These are phyloP conservation scores for Termitomyces heimii DNA, from an alignment of 768 basidiomycete species.

Conservation along the genomic window DNA sequence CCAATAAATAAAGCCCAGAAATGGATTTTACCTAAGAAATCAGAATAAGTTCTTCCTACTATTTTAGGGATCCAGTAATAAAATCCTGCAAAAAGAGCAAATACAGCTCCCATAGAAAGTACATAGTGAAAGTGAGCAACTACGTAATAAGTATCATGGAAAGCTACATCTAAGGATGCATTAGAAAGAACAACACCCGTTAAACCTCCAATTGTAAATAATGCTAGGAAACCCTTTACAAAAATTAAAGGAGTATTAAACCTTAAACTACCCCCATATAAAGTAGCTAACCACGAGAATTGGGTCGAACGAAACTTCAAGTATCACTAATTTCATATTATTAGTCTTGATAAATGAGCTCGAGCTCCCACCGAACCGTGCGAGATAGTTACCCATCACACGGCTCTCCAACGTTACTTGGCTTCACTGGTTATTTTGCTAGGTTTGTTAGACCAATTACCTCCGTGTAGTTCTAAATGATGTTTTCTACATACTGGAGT, in stretches of 20 bases:
- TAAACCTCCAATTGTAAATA: neutral
- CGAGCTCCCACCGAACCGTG: neutral
- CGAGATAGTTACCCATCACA: neutral
- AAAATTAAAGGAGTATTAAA: conserved; percentile 1
- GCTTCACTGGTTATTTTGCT: neutral
- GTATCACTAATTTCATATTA: neutral
- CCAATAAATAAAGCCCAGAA: no score
- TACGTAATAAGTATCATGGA: conserved; percentile 2
- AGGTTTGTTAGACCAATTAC: neutral
- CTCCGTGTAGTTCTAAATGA: neutral
- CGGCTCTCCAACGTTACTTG: neutral
- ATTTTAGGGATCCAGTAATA: conserved; percentile 1
- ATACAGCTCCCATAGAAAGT: neutral
- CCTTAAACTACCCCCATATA: neutral
- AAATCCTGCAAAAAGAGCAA: neutral
- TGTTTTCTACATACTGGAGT: neutral
- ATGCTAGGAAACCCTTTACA: neutral
- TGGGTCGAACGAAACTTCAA: neutral
- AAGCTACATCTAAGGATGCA: conserved; percentile 5
- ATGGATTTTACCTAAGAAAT: neutral
- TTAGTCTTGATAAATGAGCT: neutral
- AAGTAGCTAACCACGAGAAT: neutral
- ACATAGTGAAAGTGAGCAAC: neutral
- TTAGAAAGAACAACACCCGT: conserved; percentile 4
- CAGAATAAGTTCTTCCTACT: conserved; percentile 1